Percentiles rank a stretch among this genome's conserved stretches.
Evolutionary conservation across 805 yeast species (phyloP).

Genomic region (Teunomyces barrocoloradensis): DNA sequence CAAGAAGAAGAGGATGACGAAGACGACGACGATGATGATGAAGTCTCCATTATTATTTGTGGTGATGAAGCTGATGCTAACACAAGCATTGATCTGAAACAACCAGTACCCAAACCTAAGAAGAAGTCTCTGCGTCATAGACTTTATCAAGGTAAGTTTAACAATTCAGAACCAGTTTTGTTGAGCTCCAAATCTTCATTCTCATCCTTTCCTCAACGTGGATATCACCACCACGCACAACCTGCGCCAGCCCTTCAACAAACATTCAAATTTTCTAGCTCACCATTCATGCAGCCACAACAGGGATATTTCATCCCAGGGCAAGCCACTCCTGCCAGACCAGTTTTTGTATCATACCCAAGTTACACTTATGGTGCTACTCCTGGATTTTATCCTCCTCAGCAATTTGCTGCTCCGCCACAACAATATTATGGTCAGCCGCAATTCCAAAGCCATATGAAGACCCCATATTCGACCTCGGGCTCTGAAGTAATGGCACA

Average conservation of each 20-base stretch:
- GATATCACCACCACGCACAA: constrained; percentile 11
- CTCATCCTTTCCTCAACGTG: constrained; percentile 17
- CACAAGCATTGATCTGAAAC: neutral
- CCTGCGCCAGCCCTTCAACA: constrained; percentile 10
- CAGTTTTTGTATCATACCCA: constrained; percentile 7
- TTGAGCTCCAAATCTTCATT: constrained; percentile 18
- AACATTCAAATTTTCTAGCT: constrained; percentile 6
- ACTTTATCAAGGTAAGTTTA: constrained; percentile 13
- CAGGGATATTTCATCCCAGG: constrained; percentile 8
- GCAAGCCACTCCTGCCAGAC: constrained; percentile 1
- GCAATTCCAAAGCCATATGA: constrained; percentile 8
- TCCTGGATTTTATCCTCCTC: constrained; percentile 11
- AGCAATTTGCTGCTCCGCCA: constrained; percentile 7
- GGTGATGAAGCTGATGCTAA: constrained; percentile 28
- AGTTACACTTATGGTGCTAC: constrained; percentile 1
- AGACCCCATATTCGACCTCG: constrained; percentile 24
- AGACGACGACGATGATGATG: constrained; percentile 35
- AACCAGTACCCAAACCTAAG: constrained; percentile 6
- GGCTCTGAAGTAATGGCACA: constrained; percentile 80
- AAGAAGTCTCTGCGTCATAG: constrained; percentile 3
- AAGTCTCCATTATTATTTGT: constrained; percentile 37
- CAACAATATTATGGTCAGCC: constrained; percentile 8
- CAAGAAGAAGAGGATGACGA: constrained; percentile 17
- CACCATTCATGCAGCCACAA: constrained; percentile 10
- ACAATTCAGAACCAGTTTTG: constrained; percentile 22